Evolutionary conservation across 2,329 filamentous ascomycete genomes (phyloP), one percentile per base, ranked within the genome.

Genomic region (Stagonosporopsis rhizophila): DNA sequence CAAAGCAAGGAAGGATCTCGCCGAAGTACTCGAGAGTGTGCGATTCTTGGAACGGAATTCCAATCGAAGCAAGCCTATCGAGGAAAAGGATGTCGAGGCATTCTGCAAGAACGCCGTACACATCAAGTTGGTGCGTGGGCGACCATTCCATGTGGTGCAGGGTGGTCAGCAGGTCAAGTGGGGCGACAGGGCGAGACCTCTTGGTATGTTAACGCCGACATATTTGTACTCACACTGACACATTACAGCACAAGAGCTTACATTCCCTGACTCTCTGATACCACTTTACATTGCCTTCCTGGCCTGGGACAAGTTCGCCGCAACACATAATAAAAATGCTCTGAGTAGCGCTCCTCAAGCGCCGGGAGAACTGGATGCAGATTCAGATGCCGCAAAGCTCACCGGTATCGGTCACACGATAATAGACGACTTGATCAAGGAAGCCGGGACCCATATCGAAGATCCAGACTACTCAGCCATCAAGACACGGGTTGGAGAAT

Each of bases 21-120:
- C 85, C 27, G 89, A 96, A 75, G 89, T 98, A 2, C 78, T 92
- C 2, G 78, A 81, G 12, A 85, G 78, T 12, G 87, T 92, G 38
- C 86, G 85, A 42, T 75, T 80, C 30, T 70, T 83, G 9, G 85
- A 88, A 69, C 68, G 78, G 5, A 70, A 77, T 12, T 73, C 83
- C 72, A 75, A 85, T 75, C 69, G 80, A 78, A 61, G 69, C 2
- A 68, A 68, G 2, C 61, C 71, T 2, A 83, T 96, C 53, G 82
- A 89, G 42, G 81, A 86, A 40, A 85, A 85, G 49, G 91, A 96
- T 67, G 88, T 98, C 41, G 93, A 96, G 70, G 82, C 89, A 32
- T 98, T 97, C 76, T 98, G 94, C 84, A 97, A 96, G 78, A 96
- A 96, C 65, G 94, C 93, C 45, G 90, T 90, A 42, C 95, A 96